Base-by-base conservation (phyloP, 176 grass and related monocot species). In the Otatea glauca region DNA sequence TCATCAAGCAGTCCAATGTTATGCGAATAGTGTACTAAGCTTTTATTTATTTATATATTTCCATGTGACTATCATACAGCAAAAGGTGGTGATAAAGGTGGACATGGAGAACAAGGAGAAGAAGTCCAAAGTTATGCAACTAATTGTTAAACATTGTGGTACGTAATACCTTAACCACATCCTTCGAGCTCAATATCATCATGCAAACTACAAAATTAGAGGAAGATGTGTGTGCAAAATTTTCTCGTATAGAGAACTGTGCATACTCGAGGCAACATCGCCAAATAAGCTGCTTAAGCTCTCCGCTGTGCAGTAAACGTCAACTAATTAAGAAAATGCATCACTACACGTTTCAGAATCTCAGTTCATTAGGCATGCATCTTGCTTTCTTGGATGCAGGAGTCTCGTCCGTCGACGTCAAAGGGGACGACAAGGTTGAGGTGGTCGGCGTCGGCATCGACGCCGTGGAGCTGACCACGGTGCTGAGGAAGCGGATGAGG, bases 91-190 rank as follows among this genome's bases (percentile, higher is more conserved):
- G 70, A 73, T 73, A 50, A 73, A 50, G 23, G 45, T 73, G 7
- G 0, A 15, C 6, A 73, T 50, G 45, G 24, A 17, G 2, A 15
- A 72, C 25, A 48, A 29, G 4, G 27, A 10, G 44, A 17, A 27
- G 70, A 14, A 18, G 45, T 73, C 70, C 43, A 73, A 73, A 73
- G 24, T 73, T 9, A 50, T 73, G 70, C 45, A 73, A 73, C 16
- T 50, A 49, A 73, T 73, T 5, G 13, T 6, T 49, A 32, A 50
- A 50, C 45, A 73, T 3, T 9, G 0, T 18, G 70, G 70, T 73
- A 73, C 29, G 29, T 29, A 29, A 73, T 73, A 15, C 68, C 5
- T 4, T 41, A 12, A 69, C 2, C 37, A 43, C 66, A 43, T 69
- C 38, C 68, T 70, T 23, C 5, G n/a, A 6, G 54, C 7, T 56